Base-by-base conservation (phyloP, 495 filamentous ascomycete genomes). In the Chaetomium tenue region DNA sequence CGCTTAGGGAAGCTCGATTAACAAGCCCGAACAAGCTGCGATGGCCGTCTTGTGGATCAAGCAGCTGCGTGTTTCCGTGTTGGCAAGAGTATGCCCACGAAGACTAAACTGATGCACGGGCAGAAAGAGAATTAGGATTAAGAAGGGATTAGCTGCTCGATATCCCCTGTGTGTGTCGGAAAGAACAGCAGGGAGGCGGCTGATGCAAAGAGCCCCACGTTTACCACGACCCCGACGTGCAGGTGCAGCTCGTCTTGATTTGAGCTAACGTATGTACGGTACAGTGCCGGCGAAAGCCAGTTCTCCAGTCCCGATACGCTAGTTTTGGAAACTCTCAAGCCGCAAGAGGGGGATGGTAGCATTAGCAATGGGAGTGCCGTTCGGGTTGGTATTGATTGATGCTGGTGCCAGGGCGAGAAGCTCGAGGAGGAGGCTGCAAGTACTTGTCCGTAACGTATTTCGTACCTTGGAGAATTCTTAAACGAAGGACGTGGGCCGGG, bases 201-300 rank as follows among this genome's bases (percentile, higher is more conserved):
- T 54, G 64, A 42, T 63, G 64, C 60, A 56, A 33, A 37, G 54
- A 59, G 23, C 58, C 55, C 60, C 64, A 48, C 65, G 65, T 60
- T 48, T 22, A 61, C 48, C 44, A 60, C 60, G 54, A 63, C 59
- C 55, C 56, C 33, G 42, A 6, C n/a, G n/a, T n/a, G n/a, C n/a
- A 30, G 56, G 37, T 67, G 60, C 60, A 63, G 57, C 26, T 60
- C 37, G 60, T 56, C 50, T 55, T 54, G 64, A 37, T 33, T 11
- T 57, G 20, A 66, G 22, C 33, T 37, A 37, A 37, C 11, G 33
- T 37, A 37, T 37, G 33, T 37, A 37, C 33, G 5, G 33, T 37
- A 37, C 33, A 37, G 23, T 52, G 12, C 39, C 16, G 58, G 26
- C 12, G 39, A 5, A 37, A 56, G 58, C 58, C 64, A 59, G 64